phyloP scores from a whole-genome alignment of 2,329 filamentous ascomycete genomes.

The Sporothrix humicola region DNA sequence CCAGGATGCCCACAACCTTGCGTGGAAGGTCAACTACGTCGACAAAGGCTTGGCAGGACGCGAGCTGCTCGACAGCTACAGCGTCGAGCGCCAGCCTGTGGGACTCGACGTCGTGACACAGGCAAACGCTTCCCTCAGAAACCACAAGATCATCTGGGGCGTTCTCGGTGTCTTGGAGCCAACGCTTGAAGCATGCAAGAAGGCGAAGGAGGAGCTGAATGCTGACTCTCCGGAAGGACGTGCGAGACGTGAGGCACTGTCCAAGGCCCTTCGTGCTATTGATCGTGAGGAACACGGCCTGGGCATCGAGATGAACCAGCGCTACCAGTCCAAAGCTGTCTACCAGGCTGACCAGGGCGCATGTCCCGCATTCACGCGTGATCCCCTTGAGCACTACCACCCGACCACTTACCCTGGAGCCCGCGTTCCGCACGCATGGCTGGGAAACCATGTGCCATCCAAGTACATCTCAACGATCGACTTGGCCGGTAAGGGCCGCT shows the following conservation, averaged over 20 bases:
- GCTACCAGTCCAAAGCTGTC: not conserved
- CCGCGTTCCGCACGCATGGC: not conserved
- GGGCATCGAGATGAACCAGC: not conserved
- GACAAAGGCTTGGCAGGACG: slow-evolving; percentile 1
- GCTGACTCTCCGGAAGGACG: not conserved
- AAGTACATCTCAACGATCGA: slow-evolving; percentile 1
- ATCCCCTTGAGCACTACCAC: slow-evolving; percentile 4
- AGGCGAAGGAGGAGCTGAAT: not conserved
- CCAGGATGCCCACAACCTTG: not conserved
- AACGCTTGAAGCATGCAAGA: not conserved
- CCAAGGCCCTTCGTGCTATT: not conserved
- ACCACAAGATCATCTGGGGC: slow-evolving; percentile 2
- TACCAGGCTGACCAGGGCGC: not conserved
- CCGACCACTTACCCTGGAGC: not conserved
- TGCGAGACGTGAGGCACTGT: not conserved
- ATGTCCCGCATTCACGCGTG: not conserved
- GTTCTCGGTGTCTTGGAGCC: not conserved
- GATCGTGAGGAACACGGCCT: not conserved
- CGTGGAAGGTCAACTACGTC: not conserved
- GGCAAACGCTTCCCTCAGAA: not conserved
- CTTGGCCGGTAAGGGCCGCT: not conserved
- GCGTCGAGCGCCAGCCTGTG: not conserved
- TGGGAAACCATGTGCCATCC: not conserved
- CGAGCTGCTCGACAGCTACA: slow-evolving; percentile 12
- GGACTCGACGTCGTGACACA: not conserved